A percentile compares a stretch with the other conserved stretches of the same genome.
Evolutionary conservation across 176 grass and related monocot genomes (phyloP).

Genomic region (Lolium multiflorum): DNA sequence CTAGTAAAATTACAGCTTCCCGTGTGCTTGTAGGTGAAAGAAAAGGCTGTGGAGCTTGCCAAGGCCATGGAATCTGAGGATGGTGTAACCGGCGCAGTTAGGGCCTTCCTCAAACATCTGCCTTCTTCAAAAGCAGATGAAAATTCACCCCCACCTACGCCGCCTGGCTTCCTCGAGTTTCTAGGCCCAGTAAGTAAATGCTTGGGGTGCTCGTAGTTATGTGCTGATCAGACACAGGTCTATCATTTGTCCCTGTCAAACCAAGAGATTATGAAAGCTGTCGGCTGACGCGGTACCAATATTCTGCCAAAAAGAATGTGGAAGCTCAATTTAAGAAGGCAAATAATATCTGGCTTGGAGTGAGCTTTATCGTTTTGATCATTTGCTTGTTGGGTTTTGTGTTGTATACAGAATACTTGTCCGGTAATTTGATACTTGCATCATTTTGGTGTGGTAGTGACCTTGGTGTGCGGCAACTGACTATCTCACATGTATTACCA

Average conservation of each 20-base stretch:
- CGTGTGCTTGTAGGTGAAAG: slow-evolving; percentile 67
- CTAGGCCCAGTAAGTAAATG: slow-evolving; percentile 50
- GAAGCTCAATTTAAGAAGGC: background rate
- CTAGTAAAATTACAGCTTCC: background rate
- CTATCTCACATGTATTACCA: slow-evolving; percentile 18
- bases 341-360: background rate
- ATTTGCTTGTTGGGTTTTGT: background rate
- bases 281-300: background rate
- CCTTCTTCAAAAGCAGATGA: slow-evolving; percentile 41
- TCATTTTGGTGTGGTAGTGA: slow-evolving; percentile 40
- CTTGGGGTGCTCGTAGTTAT: slow-evolving; percentile 59
- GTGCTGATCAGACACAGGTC: background rate
- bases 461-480: background rate
- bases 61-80: slow-evolving; percentile 87
- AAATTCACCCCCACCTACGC: background rate
- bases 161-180: slow-evolving; percentile 27
- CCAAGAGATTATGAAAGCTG: background rate
- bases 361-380: background rate
- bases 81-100: slow-evolving; percentile 78
- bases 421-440: background rate
- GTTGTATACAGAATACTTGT: slow-evolving; percentile 28
- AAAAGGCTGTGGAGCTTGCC: slow-evolving; percentile 68
- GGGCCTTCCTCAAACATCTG: slow-evolving; percentile 84
- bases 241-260: background rate
- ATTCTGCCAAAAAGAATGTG: background rate